Percentiles rank a stretch among this genome's conserved stretches.
Conservation (phyloP, 768 basidiomycete species). For the Phylloporus sp. region DNA sequence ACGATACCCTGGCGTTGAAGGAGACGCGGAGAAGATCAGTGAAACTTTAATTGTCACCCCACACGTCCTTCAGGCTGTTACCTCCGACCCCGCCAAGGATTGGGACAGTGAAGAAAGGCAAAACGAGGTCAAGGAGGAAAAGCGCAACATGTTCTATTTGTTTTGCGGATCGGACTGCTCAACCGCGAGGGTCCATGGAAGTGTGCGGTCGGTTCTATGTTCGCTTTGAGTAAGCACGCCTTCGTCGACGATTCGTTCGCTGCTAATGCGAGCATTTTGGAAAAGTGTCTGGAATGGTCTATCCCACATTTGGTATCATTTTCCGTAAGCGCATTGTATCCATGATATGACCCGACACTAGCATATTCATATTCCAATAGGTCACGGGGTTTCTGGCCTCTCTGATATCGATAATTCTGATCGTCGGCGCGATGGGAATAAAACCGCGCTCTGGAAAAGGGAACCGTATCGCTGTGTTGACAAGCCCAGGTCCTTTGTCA, state of each 20-base stretch:
- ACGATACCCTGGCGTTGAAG: slow-evolving; percentile 66
- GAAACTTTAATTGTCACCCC: slow-evolving; percentile 55
- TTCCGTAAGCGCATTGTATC: too few species aligned
- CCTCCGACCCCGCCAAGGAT: slow-evolving; percentile 62
- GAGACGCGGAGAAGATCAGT: slow-evolving; percentile 52
- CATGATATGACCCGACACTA: too few species aligned
- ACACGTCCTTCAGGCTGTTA: slow-evolving; percentile 48
- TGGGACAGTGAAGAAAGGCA: slow-evolving; percentile 32
- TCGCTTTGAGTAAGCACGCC: slow-evolving; percentile 39
- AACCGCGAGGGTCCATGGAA: slow-evolving; percentile 53
- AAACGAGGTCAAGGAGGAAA: slow-evolving; percentile 29
- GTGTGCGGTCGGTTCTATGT: slow-evolving; percentile 55
- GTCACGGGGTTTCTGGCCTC: too few species aligned
- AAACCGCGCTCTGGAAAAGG: too few species aligned
- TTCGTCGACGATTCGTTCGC: not conserved
- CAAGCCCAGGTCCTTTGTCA: too few species aligned
- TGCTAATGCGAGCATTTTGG: not conserved
- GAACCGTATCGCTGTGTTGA: too few species aligned
- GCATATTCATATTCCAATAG: too few species aligned
- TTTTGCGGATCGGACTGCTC: slow-evolving; percentile 66
- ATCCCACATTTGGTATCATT: too few species aligned
- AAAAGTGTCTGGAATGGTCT: too few species aligned
- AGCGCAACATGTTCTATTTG: slow-evolving; percentile 50
- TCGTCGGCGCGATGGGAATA: too few species aligned
- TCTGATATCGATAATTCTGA: too few species aligned